These are phyloP conservation scores for Thalassiosira allenii DNA, from an alignment of 352 stramenopile genomes.

Conservation along the genomic window DNA sequence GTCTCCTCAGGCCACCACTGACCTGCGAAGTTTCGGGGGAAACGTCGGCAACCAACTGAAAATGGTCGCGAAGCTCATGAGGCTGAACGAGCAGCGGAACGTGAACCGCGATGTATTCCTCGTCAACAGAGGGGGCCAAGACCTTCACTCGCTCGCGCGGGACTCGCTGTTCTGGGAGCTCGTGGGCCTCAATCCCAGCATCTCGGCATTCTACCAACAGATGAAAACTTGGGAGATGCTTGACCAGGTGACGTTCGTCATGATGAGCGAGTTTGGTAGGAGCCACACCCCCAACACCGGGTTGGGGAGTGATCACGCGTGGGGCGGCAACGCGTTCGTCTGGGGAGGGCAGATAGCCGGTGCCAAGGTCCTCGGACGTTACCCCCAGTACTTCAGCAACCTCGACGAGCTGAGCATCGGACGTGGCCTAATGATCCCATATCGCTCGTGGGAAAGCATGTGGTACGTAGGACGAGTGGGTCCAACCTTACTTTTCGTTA, in stretches of 20 bases:
- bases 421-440: conserved; percentile 36
- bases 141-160: conserved; percentile 36
- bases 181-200: conserved; percentile 38
- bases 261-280: conserved; percentile 65
- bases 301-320: conserved; percentile 58
- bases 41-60: conserved; percentile 23
- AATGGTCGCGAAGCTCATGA: conserved; percentile 47
- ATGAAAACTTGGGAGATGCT: conserved; percentile 52
- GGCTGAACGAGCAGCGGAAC: conserved; percentile 19
- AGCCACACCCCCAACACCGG: conserved; percentile 45
- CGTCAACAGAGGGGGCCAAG: conserved; percentile 2
- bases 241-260: conserved; percentile 63
- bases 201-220: conserved; percentile 63
- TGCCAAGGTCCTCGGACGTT: conserved; percentile 60
- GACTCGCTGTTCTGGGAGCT: conserved; percentile 15
- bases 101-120: conserved; percentile 49
- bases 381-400: conserved; percentile 48
- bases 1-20: background rate
- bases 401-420: conserved; percentile 30
- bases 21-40: conserved; percentile 17
- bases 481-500: no score
- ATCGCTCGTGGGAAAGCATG: conserved; percentile 40
- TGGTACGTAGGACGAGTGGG: conserved; percentile 46
- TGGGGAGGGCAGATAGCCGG: conserved; percentile 60
- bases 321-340: conserved; percentile 60